phyloP scores from a whole-genome alignment of 2,329 filamentous ascomycete genomes.

The Sarocladium strictum region DNA sequence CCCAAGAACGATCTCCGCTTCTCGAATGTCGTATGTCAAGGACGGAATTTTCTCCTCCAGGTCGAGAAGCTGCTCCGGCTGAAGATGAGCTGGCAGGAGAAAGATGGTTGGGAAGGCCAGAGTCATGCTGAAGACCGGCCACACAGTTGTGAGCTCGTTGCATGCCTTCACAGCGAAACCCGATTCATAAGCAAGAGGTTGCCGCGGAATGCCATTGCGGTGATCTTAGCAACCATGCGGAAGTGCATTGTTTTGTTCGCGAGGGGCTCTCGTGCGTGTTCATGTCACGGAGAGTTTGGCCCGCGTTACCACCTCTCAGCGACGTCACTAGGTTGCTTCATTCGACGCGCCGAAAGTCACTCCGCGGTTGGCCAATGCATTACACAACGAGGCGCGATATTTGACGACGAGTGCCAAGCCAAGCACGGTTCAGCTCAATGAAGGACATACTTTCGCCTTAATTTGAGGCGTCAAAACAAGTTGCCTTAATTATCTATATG shows the following conservation, averaged over 20 bases:
- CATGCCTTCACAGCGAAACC: no score
- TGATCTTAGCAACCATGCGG: no score
- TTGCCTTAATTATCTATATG: not conserved
- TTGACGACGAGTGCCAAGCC: no score
- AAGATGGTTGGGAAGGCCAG: conserved; percentile 57
- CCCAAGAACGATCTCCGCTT: conserved; percentile 70
- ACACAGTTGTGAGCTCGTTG: no score
- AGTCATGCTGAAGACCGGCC: conserved; percentile 17
- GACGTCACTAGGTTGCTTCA: not conserved
- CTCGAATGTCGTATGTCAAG: conserved; percentile 64
- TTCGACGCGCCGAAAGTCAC: not conserved
- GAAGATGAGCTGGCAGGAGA: conserved; percentile 65
- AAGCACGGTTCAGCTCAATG: no score
- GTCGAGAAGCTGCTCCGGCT: conserved; percentile 53
- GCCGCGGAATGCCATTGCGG: no score
- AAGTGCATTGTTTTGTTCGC: no score
- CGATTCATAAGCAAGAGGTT: no score
- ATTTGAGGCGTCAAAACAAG: not conserved
- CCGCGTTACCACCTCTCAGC: not conserved
- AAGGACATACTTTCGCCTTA: not conserved
- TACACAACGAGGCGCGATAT: no score
- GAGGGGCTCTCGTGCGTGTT: no score
- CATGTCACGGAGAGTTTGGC: not conserved
- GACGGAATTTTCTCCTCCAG: conserved; percentile 59
- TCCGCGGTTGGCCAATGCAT: not conserved